Evolutionary conservation across 106 monocot species (phyloP), one percentile per base, ranked within the genome.

Genomic region (Dioscorea alata): DNA sequence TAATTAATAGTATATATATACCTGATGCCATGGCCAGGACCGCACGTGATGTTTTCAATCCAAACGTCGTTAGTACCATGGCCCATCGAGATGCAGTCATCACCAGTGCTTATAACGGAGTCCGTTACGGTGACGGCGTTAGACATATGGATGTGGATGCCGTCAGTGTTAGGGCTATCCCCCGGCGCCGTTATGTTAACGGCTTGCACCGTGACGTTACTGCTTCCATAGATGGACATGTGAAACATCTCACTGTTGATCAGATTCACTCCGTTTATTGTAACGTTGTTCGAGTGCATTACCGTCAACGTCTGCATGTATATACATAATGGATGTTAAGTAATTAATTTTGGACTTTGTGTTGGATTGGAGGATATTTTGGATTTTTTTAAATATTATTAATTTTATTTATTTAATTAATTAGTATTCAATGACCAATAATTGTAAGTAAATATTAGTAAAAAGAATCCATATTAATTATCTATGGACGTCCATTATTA

Each of bases 141-240:
- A 7, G 81, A 81, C 57, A 14, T 19, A 51, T 78, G 77, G 17
- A 85, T 49, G 74, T 85, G 85, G 16, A 85, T 67, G 23, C 85
- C 85, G 57, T 85, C 85, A 6, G 85, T 85, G 78, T 85, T 85
- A 16, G 78, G 85, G 50, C 85, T 85, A 33, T 71, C 63, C 4
- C 13, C 81, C 0, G 81, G 74, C 2, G 85, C 85, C 21, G 21
- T 57, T 63, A 85, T 68, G 59, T 59, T 75, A 14, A 28, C 14
- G 24, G 48, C 63, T 4, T 22, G 13, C 3, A 81, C 31, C 6
- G 65, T 77, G 14, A 81, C 74, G 9, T 17, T 34, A 17, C 4
- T 60, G 73, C 74, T 78, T 22, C 22, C 52, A 68, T 62, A 57
- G 74, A 85, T 68, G 18, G n/a, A n/a, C n/a, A 81, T 63, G 65